Percentiles rank a stretch among this genome's conserved stretches.
phyloP scores from a whole-genome alignment of 2,329 filamentous ascomycete species.

The Lojkania enalia region DNA sequence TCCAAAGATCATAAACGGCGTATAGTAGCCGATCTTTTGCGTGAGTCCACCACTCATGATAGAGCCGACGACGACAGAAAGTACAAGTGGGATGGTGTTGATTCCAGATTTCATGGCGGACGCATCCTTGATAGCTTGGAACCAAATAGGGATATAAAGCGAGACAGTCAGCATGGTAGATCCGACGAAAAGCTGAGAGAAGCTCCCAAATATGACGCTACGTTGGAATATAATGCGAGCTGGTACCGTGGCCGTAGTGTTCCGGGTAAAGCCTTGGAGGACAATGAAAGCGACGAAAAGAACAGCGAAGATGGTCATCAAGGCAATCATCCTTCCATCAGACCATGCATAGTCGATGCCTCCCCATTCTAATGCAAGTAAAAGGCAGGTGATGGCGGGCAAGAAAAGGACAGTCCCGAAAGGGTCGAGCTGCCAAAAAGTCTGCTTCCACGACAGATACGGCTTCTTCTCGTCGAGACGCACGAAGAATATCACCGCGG shows the following conservation, averaged over 20 bases:
- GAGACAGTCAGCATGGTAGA: conserved; percentile 43
- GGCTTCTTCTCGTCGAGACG: conserved; percentile 38
- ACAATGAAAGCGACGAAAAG: conserved; percentile 44
- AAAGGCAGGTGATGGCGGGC: conserved; percentile 49
- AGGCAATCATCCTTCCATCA: conserved; percentile 46
- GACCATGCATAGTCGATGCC: conserved; percentile 50
- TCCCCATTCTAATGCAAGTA: conserved; percentile 55
- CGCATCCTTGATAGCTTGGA: conserved; percentile 51
- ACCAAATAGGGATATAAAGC: conserved; percentile 51
- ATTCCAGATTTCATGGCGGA: conserved; percentile 51
- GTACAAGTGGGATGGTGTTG: conserved; percentile 50
- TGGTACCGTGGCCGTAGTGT: conserved; percentile 49
- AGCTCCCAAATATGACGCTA: conserved; percentile 45
- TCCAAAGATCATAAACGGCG: conserved; percentile 51
- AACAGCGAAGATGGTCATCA: conserved; percentile 47
- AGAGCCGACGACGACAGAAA: conserved; percentile 48
- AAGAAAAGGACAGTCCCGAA: conserved; percentile 47
- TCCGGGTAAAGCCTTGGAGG: conserved; percentile 44
- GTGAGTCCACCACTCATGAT: conserved; percentile 46
- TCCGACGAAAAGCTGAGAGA: conserved; percentile 47
- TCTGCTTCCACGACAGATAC: conserved; percentile 32
- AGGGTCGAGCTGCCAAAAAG: conserved; percentile 48
- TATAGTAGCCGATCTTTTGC: conserved; percentile 51
- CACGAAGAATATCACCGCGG: conserved; percentile 38
- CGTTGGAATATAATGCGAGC: conserved; percentile 48